Percentiles rank a stretch among this genome's conserved stretches.
Conservation (phyloP, 2,329 filamentous ascomycete genomes). For the Calonectria pauciramosa region DNA sequence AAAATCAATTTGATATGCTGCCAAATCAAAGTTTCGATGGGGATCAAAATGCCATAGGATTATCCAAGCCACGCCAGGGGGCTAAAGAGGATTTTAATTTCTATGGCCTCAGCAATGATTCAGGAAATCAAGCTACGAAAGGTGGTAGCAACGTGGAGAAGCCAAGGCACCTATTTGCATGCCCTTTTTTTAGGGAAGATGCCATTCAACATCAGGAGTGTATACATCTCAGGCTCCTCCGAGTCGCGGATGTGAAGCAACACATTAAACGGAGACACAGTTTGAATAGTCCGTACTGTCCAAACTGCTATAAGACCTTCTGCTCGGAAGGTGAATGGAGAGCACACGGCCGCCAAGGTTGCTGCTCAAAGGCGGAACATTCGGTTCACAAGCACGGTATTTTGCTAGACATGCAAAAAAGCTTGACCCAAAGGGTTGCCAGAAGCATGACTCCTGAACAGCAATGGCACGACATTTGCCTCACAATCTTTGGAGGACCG, state of each 20-base stretch:
- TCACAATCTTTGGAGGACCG: background rate
- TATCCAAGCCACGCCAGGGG: background rate
- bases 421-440: background rate
- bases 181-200: constrained; percentile 1
- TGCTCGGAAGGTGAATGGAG: background rate
- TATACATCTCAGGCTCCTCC: background rate
- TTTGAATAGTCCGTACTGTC: background rate
- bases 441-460: background rate
- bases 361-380: background rate
- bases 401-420: background rate
- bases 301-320: background rate
- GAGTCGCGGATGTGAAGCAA: constrained; percentile 10
- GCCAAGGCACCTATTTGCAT: background rate
- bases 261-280: constrained; percentile 9
- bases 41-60: too few relatives aligned
- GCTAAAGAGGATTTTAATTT: background rate
- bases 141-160: background rate
- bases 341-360: rapidly evolving
- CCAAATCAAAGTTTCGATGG: background rate
- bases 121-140: background rate
- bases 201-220: background rate
- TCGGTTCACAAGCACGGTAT: background rate
- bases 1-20: background rate
- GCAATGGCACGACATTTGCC: background rate
- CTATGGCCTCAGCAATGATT: background rate